Percentiles rank a stretch among this genome's conserved stretches.
Evolutionary conservation across 163 green algal species (phyloP).

Genomic region (Trebouxiophyceae sp.): DNA sequence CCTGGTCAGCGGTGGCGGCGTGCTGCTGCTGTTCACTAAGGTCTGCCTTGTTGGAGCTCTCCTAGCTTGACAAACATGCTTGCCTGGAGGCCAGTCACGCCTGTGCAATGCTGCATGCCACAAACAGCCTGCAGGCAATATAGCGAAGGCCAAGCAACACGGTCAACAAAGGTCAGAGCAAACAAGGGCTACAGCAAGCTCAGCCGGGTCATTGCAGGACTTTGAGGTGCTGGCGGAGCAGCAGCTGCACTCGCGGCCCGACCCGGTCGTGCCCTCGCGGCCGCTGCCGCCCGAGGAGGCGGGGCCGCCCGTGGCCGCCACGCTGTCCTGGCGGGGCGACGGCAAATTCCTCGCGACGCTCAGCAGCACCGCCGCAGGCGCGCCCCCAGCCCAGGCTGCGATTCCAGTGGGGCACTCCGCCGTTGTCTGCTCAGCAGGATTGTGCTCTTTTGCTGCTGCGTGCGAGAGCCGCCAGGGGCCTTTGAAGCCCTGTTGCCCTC

Average conservation of each 20-base stretch:
- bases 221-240: constrained; percentile 70
- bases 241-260: not conserved
- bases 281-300: not conserved
- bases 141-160: not conserved
- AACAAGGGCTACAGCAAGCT: no score
- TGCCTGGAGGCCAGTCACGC: not conserved
- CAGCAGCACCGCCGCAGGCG: not conserved
- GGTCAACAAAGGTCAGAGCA: not conserved
- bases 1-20: constrained; percentile 36
- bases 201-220: constrained; percentile 28
- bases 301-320: constrained; percentile 8
- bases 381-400: not conserved
- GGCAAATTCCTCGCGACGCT: constrained; percentile 65
- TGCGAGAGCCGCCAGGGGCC: not conserved
- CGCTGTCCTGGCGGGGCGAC: constrained; percentile 74
- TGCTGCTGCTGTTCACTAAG: constrained; percentile 69
- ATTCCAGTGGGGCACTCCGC: not conserved
- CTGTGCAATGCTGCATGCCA: not conserved
- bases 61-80: not conserved
- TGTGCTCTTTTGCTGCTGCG: not conserved
- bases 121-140: not conserved
- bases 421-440: not conserved
- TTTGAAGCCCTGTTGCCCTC: not conserved
- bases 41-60: constrained; percentile 4
- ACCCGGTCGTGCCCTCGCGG: constrained; percentile 1